Conservation (phyloP, 140 eudicot genomes). For the Anethum foeniculum region DNA sequence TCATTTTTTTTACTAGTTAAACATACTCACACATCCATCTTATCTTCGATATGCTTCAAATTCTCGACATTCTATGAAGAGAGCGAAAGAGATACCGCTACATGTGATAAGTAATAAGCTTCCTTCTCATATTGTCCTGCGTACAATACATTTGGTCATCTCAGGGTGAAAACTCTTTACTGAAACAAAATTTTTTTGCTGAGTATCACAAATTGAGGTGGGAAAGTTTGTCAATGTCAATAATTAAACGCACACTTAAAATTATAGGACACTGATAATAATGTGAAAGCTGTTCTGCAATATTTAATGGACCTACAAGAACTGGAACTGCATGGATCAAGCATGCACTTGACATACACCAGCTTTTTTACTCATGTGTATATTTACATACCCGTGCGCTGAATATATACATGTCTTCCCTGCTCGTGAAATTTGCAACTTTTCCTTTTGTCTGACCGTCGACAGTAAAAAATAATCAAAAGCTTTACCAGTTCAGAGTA, state of each 20-base stretch:
- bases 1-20: too few species aligned
- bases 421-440: neutral
- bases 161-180: too few species aligned
- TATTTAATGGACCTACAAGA: neutral
- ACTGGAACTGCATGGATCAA: neutral
- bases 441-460: neutral
- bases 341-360: neutral
- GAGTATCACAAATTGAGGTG: too few species aligned
- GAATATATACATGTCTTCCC: neutral
- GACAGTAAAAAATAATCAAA: neutral
- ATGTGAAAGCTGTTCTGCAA: neutral
- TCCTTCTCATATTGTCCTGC: too few species aligned
- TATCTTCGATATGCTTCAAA: too few species aligned
- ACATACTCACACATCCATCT: too few species aligned
- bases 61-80: too few species aligned
- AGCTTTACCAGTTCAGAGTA: neutral
- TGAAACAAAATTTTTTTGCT: too few species aligned
- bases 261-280: neutral
- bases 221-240: too few species aligned
- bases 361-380: neutral
- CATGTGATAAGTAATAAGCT: too few species aligned
- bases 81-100: too few species aligned
- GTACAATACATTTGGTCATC: too few species aligned
- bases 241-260: neutral
- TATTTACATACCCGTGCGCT: conserved; percentile 4